phyloP scores from a whole-genome alignment of 257 asterid species.

The Solanum paucissectum region DNA sequence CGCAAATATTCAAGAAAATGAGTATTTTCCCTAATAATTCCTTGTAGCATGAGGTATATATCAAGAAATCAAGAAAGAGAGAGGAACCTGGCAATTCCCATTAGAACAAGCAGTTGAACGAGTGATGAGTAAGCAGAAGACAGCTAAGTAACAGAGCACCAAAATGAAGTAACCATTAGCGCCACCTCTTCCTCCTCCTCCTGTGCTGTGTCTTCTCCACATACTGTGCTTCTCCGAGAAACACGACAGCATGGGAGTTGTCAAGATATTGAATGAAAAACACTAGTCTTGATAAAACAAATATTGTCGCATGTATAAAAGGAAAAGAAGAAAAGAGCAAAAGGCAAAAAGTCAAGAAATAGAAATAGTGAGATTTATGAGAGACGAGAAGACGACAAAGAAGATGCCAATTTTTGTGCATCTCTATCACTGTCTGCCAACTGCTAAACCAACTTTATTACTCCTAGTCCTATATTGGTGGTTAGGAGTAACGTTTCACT shows the following conservation, averaged over 20 bases:
- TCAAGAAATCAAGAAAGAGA: background rate
- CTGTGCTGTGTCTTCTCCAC: conserved; percentile 21
- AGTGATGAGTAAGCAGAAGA: conserved; percentile 20
- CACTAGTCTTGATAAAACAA: background rate
- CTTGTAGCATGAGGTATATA: background rate
- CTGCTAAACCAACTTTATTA: background rate
- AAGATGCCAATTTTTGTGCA: conserved; percentile 13
- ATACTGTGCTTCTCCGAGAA: conserved; percentile 21
- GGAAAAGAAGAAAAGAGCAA: background rate
- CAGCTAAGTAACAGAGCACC: conserved; percentile 2
- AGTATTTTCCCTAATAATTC: background rate
- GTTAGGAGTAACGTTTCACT: background rate
- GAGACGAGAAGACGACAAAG: background rate
- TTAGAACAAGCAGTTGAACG: conserved; percentile 44
- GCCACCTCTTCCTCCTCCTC: background rate
- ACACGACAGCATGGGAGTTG: conserved; percentile 23
- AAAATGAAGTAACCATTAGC: conserved; percentile 4
- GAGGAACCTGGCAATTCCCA: conserved; percentile 66
- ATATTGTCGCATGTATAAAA: background rate
- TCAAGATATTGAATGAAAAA: background rate
- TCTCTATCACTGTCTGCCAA: background rate
- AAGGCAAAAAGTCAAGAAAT: background rate
- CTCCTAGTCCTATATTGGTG: background rate
- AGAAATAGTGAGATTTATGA: background rate
- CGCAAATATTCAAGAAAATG: background rate